Evolutionary conservation across 169 alveolate species (phyloP), one percentile per base, ranked within the genome.

Genomic region (Cryptosporidium tyzzeri): DNA sequence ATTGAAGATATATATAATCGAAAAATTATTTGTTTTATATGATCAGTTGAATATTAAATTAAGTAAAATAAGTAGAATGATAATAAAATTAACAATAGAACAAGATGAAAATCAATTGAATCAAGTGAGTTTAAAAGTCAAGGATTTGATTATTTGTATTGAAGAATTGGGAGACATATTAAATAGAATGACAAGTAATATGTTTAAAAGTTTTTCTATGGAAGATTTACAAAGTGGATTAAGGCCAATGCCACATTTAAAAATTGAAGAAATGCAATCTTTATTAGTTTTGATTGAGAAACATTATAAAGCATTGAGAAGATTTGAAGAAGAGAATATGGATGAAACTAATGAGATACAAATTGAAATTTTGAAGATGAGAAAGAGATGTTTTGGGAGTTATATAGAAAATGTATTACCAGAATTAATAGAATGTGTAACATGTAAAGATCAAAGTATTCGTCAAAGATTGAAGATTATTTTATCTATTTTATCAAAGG

Each of bases 171-270:
- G 69, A 16, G 65, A 41, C 5, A 62, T 31, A 39, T 61, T 80
- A 12, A 39, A 80, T 62, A 33, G 12, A 16, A 39, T 61, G 41
- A 33, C 70, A 41, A 45, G 75, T 10, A 80, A 48, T 12, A 80
- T 80, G 41, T 48, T 80, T 12, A 59, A 18, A 23, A 80, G 16
- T 39, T 80, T 80, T 62, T 59, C 89, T 23, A 31, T 61, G 75
- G 89, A 80, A 33, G 89, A 80, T 48, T 26, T 80, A 7, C 89
- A 80, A n/a, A 80, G 69, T 62, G 89, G 89, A 23, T 44, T 80
- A n/a, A 80, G 89, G 18, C 89, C 89, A 31, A 12, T 80, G 41
- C 75, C 89, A 6, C 89, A 80, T 12, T 67, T 62, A 8, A 59
- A 48, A 48, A 80, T 61, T 26, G 89, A 80, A 21, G 89, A 80